A percentile compares a stretch with the other conserved stretches of the same genome.
Evolutionary conservation across 768 basidiomycete species (phyloP).

Genomic region (Peribolospora kevripleyi): DNA sequence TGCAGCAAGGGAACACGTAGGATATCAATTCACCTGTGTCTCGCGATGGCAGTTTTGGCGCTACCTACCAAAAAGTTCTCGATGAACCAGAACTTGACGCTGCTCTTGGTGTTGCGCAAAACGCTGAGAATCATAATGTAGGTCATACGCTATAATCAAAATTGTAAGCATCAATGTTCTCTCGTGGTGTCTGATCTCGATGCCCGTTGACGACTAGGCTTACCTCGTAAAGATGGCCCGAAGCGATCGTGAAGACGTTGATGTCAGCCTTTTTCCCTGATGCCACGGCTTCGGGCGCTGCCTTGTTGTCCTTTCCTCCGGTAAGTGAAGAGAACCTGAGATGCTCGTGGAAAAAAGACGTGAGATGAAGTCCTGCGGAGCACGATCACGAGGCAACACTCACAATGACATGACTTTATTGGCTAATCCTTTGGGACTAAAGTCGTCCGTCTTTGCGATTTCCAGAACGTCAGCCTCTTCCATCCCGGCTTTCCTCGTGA

Average conservation of each 20-base stretch:
- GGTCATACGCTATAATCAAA: slow-evolving; percentile 48
- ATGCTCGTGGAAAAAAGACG: slow-evolving; percentile 1
- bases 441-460: slow-evolving; percentile 14
- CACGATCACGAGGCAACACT: slow-evolving; percentile 9
- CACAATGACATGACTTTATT: slow-evolving; percentile 29
- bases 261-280: slow-evolving; percentile 41
- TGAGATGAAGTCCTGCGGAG: too few relatives aligned
- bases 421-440: slow-evolving; percentile 1
- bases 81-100: slow-evolving; percentile 99
- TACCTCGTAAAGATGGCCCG: slow-evolving; percentile 86
- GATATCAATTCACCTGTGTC: background rate
- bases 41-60: background rate
- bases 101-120: slow-evolving; percentile 71
- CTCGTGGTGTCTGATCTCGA: background rate
- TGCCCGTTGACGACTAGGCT: slow-evolving; percentile 1
- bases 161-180: slow-evolving; percentile 2
- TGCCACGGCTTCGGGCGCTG: slow-evolving; percentile 10
- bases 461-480: slow-evolving; percentile 57
- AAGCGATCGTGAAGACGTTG: slow-evolving; percentile 97
- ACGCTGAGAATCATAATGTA: slow-evolving; percentile 98
- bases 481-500: slow-evolving; percentile 46
- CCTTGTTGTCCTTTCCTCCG: slow-evolving; percentile 12
- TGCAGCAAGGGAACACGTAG: background rate
- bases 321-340: too few relatives aligned
- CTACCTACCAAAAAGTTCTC: slow-evolving; percentile 55